Evolutionary conservation across 306 rosid genomes (phyloP).

Genomic region (Trifolium pratense): DNA sequence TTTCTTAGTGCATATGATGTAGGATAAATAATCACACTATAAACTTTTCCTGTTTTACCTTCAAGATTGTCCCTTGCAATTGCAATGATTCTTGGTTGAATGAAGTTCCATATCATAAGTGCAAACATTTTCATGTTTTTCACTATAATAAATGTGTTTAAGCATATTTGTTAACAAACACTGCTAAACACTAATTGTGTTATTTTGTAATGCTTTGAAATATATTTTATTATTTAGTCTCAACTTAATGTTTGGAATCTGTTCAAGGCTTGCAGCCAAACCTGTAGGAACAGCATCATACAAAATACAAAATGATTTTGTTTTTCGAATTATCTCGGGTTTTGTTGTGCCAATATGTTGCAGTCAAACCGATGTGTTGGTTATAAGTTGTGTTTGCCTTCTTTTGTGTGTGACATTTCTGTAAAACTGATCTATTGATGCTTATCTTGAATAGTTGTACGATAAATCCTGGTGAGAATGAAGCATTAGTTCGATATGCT

Average conservation of each 20-base stretch:
- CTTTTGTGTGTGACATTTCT: slow-evolving; percentile 3
- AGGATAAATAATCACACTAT: not conserved
- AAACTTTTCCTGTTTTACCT: not conserved
- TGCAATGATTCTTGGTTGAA: not conserved
- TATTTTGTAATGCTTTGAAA: slow-evolving; percentile 7
- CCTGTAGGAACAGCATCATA: not conserved
- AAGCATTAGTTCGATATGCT: slow-evolving; percentile 92
- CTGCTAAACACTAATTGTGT: not conserved
- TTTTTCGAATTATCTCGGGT: not conserved
- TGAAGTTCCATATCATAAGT: not conserved
- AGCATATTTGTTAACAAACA: not conserved
- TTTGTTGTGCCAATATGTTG: slow-evolving; percentile 15
- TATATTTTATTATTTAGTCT: slow-evolving; percentile 7
- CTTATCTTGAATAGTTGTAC: slow-evolving; percentile 67
- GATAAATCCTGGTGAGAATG: slow-evolving; percentile 97
- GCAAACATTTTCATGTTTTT: too few relatives aligned
- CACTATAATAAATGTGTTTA: not conserved
- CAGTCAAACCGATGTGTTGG: not conserved
- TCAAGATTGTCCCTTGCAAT: not conserved
- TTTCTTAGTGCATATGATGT: slow-evolving; percentile 1
- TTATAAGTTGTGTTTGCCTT: not conserved
- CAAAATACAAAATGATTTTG: not conserved
- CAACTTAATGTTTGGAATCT: slow-evolving; percentile 6
- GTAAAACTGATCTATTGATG: slow-evolving; percentile 34
- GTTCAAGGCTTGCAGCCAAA: slow-evolving; percentile 1